Base-by-base conservation (phyloP, 208 protist genomes). In the Crithidia mellificae region DNA sequence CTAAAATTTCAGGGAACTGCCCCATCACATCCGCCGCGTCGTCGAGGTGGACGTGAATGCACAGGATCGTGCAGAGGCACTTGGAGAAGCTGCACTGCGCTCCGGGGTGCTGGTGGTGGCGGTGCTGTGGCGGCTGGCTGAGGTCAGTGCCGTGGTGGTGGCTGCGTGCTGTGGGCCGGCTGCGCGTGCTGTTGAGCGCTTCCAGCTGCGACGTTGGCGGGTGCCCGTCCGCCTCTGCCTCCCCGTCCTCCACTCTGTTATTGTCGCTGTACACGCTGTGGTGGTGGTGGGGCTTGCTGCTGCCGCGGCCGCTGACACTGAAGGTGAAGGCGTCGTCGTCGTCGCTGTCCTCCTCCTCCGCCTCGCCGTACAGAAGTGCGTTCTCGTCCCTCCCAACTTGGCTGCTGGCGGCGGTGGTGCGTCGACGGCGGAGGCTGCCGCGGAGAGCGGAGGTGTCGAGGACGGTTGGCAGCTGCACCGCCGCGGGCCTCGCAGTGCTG, bases 11-110 rank as follows among this genome's bases (percentile, higher is more conserved):
- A 0, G 63, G 62, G 22, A 74, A 39, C 39, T 80, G 41, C n/a
- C 27, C 63, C 19, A 70, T 24, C 44, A 57, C 55, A 22, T 15
- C 57, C 36, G 38, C 19, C 11, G 47, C 2, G 34, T 41, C 38
- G 46, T 54, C 53, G 25, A 84, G 3, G 14, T 69, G 56, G 22
- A 66, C 32, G 64, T 56, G 56, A 17, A 80, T 63, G 41, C 64
- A 52, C 29, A 80, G 61, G 2, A 65, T 54, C 3, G 73, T 70
- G 54, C 67, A 77, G 53, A 77, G 61, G 43, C 73, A 75, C 66
- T 75, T 77, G 14, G 39, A 59, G 52, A 77, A 73, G 46, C 59
- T 57, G 43, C 62, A 51, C n/a, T n/a, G n/a, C n/a, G n/a, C n/a
- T n/a, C n/a, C n/a, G n/a, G n/a, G n/a, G n/a, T n/a, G n/a, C n/a